Percentiles rank a stretch among this genome's conserved stretches.
These are phyloP conservation scores for Aspergillus avenaceus DNA, from an alignment of 495 filamentous ascomycete genomes.

Conservation along the genomic window DNA sequence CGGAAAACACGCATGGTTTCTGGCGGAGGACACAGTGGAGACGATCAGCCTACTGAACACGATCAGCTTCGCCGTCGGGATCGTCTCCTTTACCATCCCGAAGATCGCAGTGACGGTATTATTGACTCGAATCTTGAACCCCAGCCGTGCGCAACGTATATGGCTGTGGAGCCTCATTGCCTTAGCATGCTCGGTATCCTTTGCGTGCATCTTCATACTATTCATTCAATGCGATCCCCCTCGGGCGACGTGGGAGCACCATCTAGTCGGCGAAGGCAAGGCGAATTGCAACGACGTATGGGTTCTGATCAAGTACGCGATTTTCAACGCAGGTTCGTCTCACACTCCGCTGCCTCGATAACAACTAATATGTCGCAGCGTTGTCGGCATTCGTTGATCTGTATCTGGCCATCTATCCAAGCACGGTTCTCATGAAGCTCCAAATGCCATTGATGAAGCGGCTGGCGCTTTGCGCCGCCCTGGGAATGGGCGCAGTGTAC, in stretches of 20 bases:
- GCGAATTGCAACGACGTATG: constrained; percentile 28
- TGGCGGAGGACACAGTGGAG: constrained; percentile 5
- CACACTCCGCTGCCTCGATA: neutral
- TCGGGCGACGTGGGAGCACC: constrained; percentile 36
- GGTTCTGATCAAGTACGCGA: constrained; percentile 35
- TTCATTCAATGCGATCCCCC: constrained; percentile 41
- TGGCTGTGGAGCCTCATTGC: constrained; percentile 30
- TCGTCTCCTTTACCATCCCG: constrained; percentile 38
- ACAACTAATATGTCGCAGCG: constrained; percentile 4
- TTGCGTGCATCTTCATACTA: constrained; percentile 25
- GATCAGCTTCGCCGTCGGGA: constrained; percentile 32
- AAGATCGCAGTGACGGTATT: constrained; percentile 39
- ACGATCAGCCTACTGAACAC: constrained; percentile 26
- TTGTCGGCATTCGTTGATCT: constrained; percentile 41
- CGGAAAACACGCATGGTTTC: constrained; percentile 10
- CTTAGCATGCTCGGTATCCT: constrained; percentile 8
- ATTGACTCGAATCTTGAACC: constrained; percentile 35
- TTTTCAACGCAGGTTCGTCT: constrained; percentile 19
- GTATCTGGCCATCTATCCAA: constrained; percentile 48
- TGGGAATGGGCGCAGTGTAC: constrained; percentile 39
- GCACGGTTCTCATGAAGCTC: constrained; percentile 38
- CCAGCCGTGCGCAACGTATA: constrained; percentile 17
- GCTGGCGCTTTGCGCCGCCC: constrained; percentile 35
- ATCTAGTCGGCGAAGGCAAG: constrained; percentile 17
- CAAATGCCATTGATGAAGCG: constrained; percentile 45